Evolutionary conservation across 108 stramenopile species (phyloP), one percentile per base, ranked within the genome.

Genomic region (Mediolabrus comicus): DNA sequence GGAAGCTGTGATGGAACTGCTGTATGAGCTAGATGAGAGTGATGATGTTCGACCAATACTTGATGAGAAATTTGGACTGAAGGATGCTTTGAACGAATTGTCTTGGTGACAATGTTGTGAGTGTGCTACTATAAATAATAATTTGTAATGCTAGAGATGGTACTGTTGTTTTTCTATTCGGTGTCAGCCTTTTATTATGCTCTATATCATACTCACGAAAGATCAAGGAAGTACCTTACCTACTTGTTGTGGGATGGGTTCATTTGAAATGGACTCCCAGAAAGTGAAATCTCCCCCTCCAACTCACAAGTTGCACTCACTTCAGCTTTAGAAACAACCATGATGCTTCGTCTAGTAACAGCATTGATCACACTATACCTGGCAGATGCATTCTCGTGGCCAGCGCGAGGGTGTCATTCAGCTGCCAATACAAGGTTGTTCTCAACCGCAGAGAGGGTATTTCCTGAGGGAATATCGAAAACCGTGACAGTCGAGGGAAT

Each of bases 11-110:
- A 62, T 92, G 77, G 89, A 96, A 33, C 77, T 99, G 51, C 68
- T 99, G 34, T 62, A 96, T 53, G 88, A 94, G 67, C 81, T 99
- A 41, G 87, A 94, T 39, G 77, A 83, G 11, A 84, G 77, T 52
- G 84, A 88, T 35, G 99, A 99, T 81, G 96, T 98, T 12, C 91
- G 98, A 24, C 95, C 94, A 3, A 61, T 90, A 10, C 62, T 98
- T 59, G 88, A 92, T 41, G 60, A 81, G 31, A 82, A 75, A 41
- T 98, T 98, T 84, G 91, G 92, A 22, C 59, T 97, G 53, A 81
- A 81, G 74, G 75, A 88, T 61, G 89, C 92, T 7, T 74, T 95
- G 62, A 57, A 72, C 31, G 79, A n/a, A n/a, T n/a, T n/a, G n/a
- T n/a, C n/a, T n/a, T n/a, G n/a, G n/a, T n/a, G n/a, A n/a, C n/a